phyloP scores from a whole-genome alignment of 2,329 filamentous ascomycete species.

The Incumbomyces delicatus region DNA sequence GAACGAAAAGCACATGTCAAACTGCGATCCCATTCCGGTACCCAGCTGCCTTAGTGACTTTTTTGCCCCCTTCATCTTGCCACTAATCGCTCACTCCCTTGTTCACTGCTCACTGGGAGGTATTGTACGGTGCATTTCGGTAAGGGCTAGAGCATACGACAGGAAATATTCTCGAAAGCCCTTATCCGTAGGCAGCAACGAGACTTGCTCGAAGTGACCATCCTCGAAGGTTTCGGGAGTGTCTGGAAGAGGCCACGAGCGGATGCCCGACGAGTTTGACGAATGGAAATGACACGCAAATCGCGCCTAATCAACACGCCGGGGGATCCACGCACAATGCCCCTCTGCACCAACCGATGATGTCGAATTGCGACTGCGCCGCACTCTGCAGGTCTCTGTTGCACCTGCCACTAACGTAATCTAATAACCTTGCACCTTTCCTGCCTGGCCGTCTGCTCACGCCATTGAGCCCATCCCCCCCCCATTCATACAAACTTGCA shows the following conservation, averaged over 20 bases:
- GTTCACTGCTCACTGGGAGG: no score
- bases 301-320: neutral
- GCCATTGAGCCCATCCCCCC: neutral
- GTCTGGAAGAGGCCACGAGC: no score
- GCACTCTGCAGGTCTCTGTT: neutral
- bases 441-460: neutral
- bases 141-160: no score
- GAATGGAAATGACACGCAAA: neutral
- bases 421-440: conserved; percentile 3
- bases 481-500: neutral
- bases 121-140: no score
- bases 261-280: no score
- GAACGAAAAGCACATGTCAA: conserved; percentile 7
- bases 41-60: no score
- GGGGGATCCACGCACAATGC: neutral
- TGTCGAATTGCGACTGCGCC: conserved; percentile 3
- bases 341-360: conserved; percentile 2
- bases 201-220: no score
- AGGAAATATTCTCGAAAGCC: no score
- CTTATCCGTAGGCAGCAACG: no score
- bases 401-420: conserved; percentile 2
- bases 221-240: no score
- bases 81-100: neutral
- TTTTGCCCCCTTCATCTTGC: neutral
- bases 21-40: neutral